Evolutionary conservation across 1,284 basidiomycete genomes (phyloP), one percentile per base, ranked within the genome.

Genomic region (Ceratobasidium sp.): DNA sequence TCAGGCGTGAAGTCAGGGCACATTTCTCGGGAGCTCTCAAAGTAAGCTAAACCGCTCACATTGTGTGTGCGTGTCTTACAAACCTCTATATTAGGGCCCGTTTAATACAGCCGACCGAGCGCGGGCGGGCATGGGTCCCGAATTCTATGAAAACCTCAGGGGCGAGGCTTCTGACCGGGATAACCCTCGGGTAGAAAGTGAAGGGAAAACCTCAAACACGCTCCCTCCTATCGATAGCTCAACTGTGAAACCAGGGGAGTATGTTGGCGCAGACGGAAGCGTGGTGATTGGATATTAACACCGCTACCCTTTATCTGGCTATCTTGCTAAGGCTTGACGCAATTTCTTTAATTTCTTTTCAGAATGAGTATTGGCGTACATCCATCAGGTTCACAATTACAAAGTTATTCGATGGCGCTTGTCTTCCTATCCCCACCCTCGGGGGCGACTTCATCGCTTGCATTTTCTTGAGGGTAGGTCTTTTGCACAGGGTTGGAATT

Each of bases 11-110:
- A 81, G 95, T 97, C 14, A 87, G 86, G 77, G 86, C 83, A 67
- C 92, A 94, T 50, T 96, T 95, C 88, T 87, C 89, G 46, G 95
- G 95, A 0, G 92, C 92, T 78, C 88, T 96, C 59, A 95, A 94
- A 30, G 73, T 66, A 2, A 55, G 62, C 52, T n/a, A n/a, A n/a
- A 20, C 41, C 12, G 6, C 7, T 35, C 44, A n/a, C 30, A 23
- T 18, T n/a, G 30, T 52, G 44, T 27, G n/a, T 48, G 14, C 18
- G 44, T 23, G 20, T 6, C 5, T n/a, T 50, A 38, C 18, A 4
- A 10, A 70, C 20, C n/a, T 38, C 8, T 27, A 35, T 59, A 30
- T 48, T 41, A 75, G 82, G 94, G 94, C 0, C 95, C 95, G 2
- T 96, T 96, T 84, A 96, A 96, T 84, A 88, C 88, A 0, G 89